These are phyloP conservation scores for Sanghuangporus sanghuang DNA, from an alignment of 1,284 basidiomycete genomes.

Conservation along the genomic window DNA sequence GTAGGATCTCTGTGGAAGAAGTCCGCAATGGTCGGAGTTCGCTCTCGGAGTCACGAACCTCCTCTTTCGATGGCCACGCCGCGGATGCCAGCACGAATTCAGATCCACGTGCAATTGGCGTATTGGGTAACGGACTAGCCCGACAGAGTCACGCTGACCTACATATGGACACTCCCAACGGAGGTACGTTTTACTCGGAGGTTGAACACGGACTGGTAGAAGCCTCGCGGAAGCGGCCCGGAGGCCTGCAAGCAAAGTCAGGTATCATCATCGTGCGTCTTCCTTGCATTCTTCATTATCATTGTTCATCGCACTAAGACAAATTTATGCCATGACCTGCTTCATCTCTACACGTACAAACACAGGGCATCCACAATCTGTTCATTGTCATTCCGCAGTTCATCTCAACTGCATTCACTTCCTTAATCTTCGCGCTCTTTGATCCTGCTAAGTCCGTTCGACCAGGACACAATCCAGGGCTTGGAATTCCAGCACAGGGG, in stretches of 20 bases:
- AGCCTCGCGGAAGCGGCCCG: slow-evolving; percentile 12
- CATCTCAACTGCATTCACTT: slow-evolving; percentile 60
- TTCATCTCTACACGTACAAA: background rate
- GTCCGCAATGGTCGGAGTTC: slow-evolving; percentile 12
- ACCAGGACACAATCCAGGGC: slow-evolving; percentile 22
- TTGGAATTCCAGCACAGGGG: slow-evolving; percentile 21
- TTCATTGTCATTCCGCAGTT: slow-evolving; percentile 80
- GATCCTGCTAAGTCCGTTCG: slow-evolving; percentile 50
- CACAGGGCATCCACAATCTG: slow-evolving; percentile 86
- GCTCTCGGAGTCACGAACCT: slow-evolving; percentile 2
- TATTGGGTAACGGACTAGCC: slow-evolving; percentile 43
- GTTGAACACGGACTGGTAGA: background rate
- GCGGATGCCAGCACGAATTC: background rate
- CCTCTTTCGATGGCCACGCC: slow-evolving; percentile 17
- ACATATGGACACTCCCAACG: slow-evolving; percentile 9
- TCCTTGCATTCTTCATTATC: background rate
- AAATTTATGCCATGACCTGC: slow-evolving; percentile 1
- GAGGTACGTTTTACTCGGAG: slow-evolving; percentile 14
- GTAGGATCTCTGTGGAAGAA: slow-evolving; percentile 9
- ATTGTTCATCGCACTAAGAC: background rate
- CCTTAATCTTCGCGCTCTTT: slow-evolving; percentile 61
- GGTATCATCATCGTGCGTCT: slow-evolving; percentile 79
- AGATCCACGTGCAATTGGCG: slow-evolving; percentile 7
- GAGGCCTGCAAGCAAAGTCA: slow-evolving; percentile 68
- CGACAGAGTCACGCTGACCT: slow-evolving; percentile 35